Conservation (phyloP, 345 rosid genomes). For the Jatropha curcas region DNA sequence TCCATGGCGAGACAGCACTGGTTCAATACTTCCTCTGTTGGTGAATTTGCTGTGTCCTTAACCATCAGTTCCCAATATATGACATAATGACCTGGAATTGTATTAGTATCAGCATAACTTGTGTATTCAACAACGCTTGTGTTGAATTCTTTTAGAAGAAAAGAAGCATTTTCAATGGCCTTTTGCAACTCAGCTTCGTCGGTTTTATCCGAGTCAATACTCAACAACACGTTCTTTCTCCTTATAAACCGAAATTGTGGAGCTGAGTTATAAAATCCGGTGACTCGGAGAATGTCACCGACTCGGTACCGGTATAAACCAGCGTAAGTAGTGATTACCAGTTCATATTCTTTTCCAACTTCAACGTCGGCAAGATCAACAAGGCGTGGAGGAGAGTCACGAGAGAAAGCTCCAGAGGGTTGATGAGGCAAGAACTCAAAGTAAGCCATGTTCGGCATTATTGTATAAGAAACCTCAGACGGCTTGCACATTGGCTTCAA, state of each 20-base stretch:
- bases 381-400: conserved; percentile 43
- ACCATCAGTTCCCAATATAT: conserved; percentile 77
- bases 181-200: conserved; percentile 87
- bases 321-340: conserved; percentile 83
- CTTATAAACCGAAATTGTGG: conserved; percentile 87
- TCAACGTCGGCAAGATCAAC: conserved; percentile 78
- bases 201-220: conserved; percentile 90
- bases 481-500: conserved; percentile 86
- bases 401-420: conserved; percentile 25
- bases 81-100: conserved; percentile 91
- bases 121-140: conserved; percentile 89
- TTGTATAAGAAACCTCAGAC: conserved; percentile 79
- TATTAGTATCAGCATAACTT: conserved; percentile 72
- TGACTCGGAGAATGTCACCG: conserved; percentile 89
- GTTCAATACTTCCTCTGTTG: conserved; percentile 42
- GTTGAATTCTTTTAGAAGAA: conserved; percentile 46
- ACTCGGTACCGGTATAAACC: conserved; percentile 87
- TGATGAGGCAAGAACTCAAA: conserved; percentile 84
- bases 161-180: conserved; percentile 72
- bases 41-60: conserved; percentile 50
- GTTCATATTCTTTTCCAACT: conserved; percentile 85
- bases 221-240: conserved; percentile 82
- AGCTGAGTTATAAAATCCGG: conserved; percentile 86
- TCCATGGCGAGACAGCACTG: conserved; percentile 88
- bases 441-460: conserved; percentile 97